Evolutionary conservation across 2,329 filamentous ascomycete genomes (phyloP).

Genomic region (Coniochaeta sp.): DNA sequence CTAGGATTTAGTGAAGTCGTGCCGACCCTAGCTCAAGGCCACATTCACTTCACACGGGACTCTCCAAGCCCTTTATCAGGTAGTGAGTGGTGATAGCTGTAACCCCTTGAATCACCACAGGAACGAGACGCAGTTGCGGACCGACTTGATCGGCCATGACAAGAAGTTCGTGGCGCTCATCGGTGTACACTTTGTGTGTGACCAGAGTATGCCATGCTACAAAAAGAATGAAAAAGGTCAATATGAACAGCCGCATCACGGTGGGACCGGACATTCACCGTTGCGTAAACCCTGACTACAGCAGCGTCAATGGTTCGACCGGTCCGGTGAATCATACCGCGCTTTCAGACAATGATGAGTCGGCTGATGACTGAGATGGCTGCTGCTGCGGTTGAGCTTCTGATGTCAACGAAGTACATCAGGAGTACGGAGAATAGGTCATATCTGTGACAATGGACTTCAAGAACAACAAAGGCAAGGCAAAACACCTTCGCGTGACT

Average conservation of each 20-base stretch:
- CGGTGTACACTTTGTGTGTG: constrained; percentile 75
- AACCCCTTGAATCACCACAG: constrained; percentile 79
- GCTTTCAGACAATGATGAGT: constrained; percentile 29
- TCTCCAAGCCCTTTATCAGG: too few species aligned
- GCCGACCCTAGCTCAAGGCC: too few species aligned
- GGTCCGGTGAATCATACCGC: constrained; percentile 61
- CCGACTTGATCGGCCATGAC: constrained; percentile 68
- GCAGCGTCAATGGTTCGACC: constrained; percentile 66
- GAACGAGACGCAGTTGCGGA: constrained; percentile 55
- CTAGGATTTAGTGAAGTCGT: too few species aligned
- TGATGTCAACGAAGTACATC: constrained; percentile 14
- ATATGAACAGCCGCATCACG: constrained; percentile 83
- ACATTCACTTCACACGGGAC: too few species aligned
- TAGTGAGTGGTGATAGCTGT: too few species aligned
- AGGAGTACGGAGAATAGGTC: constrained; percentile 29
- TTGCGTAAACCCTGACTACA: constrained; percentile 81
- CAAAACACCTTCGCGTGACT: constrained; percentile 21
- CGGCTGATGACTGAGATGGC: too few species aligned
- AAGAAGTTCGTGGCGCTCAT: constrained; percentile 77
- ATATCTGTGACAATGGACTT: constrained; percentile 46
- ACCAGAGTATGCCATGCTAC: constrained; percentile 77
- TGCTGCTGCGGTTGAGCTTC: too few species aligned
- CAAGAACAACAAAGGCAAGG: constrained; percentile 32
- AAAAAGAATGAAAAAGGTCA: constrained; percentile 82
- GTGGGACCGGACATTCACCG: constrained; percentile 77